Evolutionary conservation across 225 moss, liverwort and hornwort genomes (phyloP).

Genomic region (Asterella californica): DNA sequence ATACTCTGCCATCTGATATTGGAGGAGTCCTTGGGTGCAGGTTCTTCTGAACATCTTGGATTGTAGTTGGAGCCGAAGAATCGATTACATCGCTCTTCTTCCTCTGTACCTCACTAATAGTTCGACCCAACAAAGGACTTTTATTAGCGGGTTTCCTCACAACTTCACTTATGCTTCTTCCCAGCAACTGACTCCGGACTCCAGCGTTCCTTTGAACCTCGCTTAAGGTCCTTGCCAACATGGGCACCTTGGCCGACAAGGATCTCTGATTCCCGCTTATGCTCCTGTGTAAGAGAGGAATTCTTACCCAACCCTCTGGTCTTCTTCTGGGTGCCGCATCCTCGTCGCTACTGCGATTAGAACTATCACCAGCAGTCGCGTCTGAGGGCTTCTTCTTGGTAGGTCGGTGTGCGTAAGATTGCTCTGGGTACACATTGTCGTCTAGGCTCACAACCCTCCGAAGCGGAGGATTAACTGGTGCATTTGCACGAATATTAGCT

Average conservation of each 20-base stretch:
- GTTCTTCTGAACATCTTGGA: background rate
- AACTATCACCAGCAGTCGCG: background rate
- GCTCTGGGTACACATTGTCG: conserved; percentile 23
- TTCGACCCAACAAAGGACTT: conserved; percentile 16
- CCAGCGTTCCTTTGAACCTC: conserved; percentile 1
- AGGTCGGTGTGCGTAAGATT: background rate
- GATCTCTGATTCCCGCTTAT: background rate
- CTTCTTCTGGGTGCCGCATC: background rate
- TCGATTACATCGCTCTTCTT: background rate
- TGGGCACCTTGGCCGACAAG: background rate
- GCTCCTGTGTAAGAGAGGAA: conserved; percentile 6
- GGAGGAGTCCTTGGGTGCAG: background rate
- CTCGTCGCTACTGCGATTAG: conserved; percentile 8
- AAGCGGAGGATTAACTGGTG: conserved; percentile 15
- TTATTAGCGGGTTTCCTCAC: background rate
- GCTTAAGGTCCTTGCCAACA: conserved; percentile 1
- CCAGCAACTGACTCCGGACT: background rate
- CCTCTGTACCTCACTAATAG: conserved; percentile 13
- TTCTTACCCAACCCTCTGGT: background rate
- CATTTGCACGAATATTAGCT: background rate
- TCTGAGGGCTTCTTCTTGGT: conserved; percentile 13
- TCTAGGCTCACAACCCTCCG: conserved; percentile 28
- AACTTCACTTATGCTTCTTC: conserved; percentile 17
- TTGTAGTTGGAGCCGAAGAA: background rate
- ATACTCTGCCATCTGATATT: background rate